Conservation (phyloP, 1,284 basidiomycete species). For the Malassezia pachydermatis region DNA sequence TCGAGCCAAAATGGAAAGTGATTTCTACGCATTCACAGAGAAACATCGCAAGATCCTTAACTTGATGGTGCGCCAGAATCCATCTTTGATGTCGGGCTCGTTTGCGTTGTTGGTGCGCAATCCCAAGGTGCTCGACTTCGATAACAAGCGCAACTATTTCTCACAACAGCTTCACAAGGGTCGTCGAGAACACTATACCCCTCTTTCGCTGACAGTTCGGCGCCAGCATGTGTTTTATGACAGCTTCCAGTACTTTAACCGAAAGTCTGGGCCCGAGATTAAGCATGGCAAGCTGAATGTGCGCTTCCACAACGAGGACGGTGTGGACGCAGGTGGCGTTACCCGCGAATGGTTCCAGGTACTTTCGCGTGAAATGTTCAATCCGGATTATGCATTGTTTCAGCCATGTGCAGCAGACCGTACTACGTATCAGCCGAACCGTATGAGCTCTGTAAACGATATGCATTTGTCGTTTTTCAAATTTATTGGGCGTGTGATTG, state of each 20-base stretch:
- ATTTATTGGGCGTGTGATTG: constrained; percentile 94
- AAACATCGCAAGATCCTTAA: constrained; percentile 88
- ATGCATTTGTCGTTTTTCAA: constrained; percentile 97
- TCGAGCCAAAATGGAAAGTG: constrained; percentile 56
- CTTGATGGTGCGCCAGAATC: constrained; percentile 94
- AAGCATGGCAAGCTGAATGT: constrained; percentile 96
- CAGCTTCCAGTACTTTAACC: constrained; percentile 81
- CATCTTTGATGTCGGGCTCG: constrained; percentile 91
- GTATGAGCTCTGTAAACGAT: constrained; percentile 70
- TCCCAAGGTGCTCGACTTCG: constrained; percentile 92
- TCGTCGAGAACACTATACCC: constrained; percentile 66
- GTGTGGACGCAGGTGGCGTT: constrained; percentile 94
- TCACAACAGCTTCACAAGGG: constrained; percentile 83
- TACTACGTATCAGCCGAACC: constrained; percentile 91
- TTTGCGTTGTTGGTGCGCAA: constrained; percentile 94
- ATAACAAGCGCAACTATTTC: constrained; percentile 99
- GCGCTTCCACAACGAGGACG: constrained; percentile 93
- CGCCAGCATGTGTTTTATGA: constrained; percentile 91
- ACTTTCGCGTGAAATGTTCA: constrained; percentile 95
- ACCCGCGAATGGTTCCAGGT: constrained; percentile 99
- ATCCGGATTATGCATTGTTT: constrained; percentile 97
- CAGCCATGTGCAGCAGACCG: constrained; percentile 77
- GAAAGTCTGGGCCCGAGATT: constrained; percentile 86
- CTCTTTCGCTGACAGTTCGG: constrained; percentile 82
- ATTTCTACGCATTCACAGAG: constrained; percentile 89